phyloP scores from a whole-genome alignment of 2,329 filamentous ascomycete species.

The Boeremia lycopersici region DNA sequence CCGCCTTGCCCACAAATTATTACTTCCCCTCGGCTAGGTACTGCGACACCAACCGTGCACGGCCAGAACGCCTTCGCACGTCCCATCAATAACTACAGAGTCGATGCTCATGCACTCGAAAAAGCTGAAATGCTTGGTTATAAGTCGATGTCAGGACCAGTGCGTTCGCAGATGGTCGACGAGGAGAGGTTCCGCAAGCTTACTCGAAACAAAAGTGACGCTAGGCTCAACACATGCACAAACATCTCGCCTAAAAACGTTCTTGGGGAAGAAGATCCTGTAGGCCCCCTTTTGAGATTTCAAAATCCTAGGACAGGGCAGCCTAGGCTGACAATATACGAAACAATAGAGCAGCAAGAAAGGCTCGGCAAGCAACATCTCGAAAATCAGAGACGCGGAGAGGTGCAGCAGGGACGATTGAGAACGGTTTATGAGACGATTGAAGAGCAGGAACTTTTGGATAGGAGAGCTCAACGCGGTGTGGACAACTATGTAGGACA shows the following conservation, averaged over 20 bases:
- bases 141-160: not conserved
- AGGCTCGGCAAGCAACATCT: not conserved
- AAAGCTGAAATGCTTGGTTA: not conserved
- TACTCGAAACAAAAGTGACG: not conserved
- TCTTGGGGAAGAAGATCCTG: not conserved
- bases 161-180: not conserved
- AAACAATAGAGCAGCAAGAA: constrained; percentile 3
- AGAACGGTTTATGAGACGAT: constrained; percentile 9
- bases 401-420: not conserved
- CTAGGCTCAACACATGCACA: not conserved
- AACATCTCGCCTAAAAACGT: not conserved
- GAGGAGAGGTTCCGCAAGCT: not conserved
- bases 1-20: not conserved
- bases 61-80: not conserved
- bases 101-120: not conserved
- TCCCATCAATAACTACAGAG: not conserved
- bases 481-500: not conserved
- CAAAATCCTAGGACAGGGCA: constrained; percentile 1
- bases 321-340: constrained; percentile 12
- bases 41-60: not conserved
- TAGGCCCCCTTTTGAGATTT: constrained; percentile 4
- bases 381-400: constrained; percentile 1
- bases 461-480: constrained; percentile 2
- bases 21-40: not conserved
- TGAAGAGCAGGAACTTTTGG: constrained; percentile 4